phyloP scores from a whole-genome alignment of 2,329 filamentous ascomycete genomes.

The Pseudogymnoascus sp. region DNA sequence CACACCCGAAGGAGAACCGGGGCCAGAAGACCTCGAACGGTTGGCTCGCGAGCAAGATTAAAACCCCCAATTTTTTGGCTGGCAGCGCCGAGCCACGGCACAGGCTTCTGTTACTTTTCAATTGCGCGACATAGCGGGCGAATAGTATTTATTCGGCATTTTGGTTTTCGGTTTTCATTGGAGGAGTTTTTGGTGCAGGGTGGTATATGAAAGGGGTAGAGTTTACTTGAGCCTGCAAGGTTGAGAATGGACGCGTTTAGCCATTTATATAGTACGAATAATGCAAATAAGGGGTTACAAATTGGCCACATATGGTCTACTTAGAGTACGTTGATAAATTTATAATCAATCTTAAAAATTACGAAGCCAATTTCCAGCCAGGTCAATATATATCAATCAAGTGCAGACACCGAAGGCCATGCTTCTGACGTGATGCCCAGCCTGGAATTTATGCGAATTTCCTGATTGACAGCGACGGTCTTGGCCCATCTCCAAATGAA shows the following conservation, averaged over 20 bases:
- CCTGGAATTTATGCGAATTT: too few species aligned
- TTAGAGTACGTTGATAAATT: too few species aligned
- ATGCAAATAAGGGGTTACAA: neutral
- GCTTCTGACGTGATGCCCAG: too few species aligned
- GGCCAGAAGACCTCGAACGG: neutral
- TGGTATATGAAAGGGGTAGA: constrained; percentile 1
- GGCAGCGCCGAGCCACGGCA: neutral
- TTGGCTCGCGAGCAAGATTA: neutral
- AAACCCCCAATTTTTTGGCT: neutral
- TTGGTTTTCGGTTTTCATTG: neutral
- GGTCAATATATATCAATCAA: too few species aligned
- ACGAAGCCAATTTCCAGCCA: too few species aligned
- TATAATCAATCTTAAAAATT: too few species aligned
- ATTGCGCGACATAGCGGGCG: neutral
- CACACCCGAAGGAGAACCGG: neutral
- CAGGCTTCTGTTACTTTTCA: neutral
- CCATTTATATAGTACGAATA: neutral
- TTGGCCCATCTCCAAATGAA: too few species aligned
- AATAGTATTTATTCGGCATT: constrained; percentile 1
- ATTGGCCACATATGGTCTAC: neutral
- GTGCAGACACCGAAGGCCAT: too few species aligned
- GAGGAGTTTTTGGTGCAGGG: neutral
- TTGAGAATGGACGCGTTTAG: neutral
- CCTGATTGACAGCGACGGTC: too few species aligned
- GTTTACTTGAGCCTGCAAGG: neutral